Evolutionary conservation across 2,329 filamentous ascomycete species (phyloP).

Genomic region (Phialophora chinensis): DNA sequence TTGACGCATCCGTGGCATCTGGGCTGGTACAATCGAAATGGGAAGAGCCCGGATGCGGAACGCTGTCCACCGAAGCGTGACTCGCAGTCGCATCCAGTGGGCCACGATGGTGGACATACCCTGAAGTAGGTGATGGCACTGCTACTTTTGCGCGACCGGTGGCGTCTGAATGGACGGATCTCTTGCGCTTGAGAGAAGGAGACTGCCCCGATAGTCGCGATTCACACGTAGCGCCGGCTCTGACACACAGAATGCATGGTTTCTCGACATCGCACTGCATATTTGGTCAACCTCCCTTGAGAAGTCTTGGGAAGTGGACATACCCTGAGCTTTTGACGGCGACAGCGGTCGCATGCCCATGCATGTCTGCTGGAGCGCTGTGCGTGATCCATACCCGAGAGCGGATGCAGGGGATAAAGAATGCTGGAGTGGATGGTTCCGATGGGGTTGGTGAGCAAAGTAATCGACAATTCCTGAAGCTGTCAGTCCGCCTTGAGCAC

Average conservation of each 20-base stretch:
- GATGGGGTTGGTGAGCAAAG: neutral
- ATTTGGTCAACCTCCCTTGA: neutral
- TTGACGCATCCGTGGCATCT: conserved; percentile 6
- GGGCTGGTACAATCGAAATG: conserved; percentile 9
- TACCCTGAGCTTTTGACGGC: conserved; percentile 25
- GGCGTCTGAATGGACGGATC: conserved; percentile 16
- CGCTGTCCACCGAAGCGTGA: neutral
- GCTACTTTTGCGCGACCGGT: neutral
- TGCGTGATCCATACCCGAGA: conserved; percentile 13
- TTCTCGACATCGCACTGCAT: conserved; percentile 27
- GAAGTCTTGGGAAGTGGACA: neutral
- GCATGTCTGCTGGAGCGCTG: conserved; percentile 18
- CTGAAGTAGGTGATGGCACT: conserved; percentile 1
- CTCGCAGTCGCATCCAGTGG: neutral
- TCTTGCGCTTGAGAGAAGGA: conserved; percentile 19
- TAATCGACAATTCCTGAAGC: neutral
- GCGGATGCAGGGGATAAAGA: neutral
- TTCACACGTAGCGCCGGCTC: conserved; percentile 24
- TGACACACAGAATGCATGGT: conserved; percentile 25
- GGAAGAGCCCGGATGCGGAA: neutral
- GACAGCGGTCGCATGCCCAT: conserved; percentile 23
- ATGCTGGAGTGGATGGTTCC: neutral
- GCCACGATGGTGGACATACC: conserved; percentile 3
- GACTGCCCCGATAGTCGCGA: conserved; percentile 9
- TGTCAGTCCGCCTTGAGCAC: neutral